Percentiles rank a stretch among this genome's conserved stretches.
Conservation (phyloP, 1,284 basidiomycete genomes). For the Puccinia brachypodii region DNA sequence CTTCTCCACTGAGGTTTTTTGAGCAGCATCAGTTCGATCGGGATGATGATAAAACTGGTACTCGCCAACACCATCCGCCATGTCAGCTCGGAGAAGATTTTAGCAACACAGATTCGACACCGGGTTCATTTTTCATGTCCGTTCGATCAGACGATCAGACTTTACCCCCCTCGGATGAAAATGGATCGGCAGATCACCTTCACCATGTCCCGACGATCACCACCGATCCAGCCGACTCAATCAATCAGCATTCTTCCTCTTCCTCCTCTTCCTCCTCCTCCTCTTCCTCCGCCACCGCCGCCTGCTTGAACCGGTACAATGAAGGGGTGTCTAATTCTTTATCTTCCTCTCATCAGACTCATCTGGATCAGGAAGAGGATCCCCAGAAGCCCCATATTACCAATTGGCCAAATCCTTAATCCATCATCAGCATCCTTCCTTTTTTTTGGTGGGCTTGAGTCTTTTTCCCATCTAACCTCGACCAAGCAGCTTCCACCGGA, state of each 20-base stretch:
- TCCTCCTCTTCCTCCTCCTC: no score
- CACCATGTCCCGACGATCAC: neutral
- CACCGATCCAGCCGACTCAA: neutral
- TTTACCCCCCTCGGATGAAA: neutral
- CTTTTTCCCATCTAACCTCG: no score
- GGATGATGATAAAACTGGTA: neutral
- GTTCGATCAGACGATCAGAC: neutral
- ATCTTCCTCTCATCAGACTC: no score
- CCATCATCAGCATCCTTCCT: no score
- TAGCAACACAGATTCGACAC: neutral
- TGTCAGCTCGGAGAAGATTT: neutral
- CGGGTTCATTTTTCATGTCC: neutral
- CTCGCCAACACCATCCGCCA: neutral
- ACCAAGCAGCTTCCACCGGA: no score
- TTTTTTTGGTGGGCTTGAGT: no score
- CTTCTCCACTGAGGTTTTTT: neutral
- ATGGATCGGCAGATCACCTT: neutral
- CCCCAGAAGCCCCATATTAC: no score
- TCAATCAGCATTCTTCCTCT: neutral
- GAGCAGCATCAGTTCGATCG: no score
- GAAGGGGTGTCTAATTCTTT: neutral
- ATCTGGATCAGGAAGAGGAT: no score
- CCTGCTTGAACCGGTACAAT: neutral
- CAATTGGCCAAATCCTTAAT: no score
- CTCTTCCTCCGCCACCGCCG: no score